Conservation (phyloP, 202 grass and related monocot species). For the Bolboschoenoplectus hybrid region DNA sequence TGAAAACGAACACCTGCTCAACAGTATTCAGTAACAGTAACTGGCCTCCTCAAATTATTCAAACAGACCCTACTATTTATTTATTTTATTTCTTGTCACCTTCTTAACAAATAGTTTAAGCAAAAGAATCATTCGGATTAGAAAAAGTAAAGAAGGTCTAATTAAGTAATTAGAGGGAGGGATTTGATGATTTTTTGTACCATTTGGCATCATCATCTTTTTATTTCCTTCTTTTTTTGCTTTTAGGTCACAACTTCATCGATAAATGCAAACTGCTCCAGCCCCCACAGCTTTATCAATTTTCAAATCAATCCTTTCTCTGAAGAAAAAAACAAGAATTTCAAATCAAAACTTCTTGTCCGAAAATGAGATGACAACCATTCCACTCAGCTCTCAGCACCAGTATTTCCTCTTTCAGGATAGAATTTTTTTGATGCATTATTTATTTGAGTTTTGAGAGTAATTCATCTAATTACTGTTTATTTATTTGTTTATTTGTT, state of each 20-base stretch:
- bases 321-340: neutral
- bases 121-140: neutral
- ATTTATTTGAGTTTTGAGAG: no score
- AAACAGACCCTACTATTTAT: no score
- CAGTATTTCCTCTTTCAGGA: no score
- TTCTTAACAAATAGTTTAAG: neutral
- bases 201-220: conserved; percentile 23
- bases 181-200: neutral
- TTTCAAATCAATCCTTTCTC: conserved; percentile 12
- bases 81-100: neutral
- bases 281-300: neutral
- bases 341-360: conserved; percentile 34
- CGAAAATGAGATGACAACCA: conserved; percentile 27
- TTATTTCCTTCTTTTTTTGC: conserved; percentile 23
- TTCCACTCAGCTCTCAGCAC: no score
- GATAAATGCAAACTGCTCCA: neutral
- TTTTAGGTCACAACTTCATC: neutral
- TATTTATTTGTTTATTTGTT: no score
- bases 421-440: no score
- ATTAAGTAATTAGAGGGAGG: neutral
- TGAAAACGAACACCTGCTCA: no score
- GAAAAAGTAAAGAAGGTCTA: neutral
- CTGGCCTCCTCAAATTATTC: no score
- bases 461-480: no score
- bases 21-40: no score